A percentile compares a stretch with the other conserved stretches of the same genome.
These are phyloP conservation scores for Suhomyces xylopsoci DNA, from an alignment of 805 yeast species.

Conservation along the genomic window DNA sequence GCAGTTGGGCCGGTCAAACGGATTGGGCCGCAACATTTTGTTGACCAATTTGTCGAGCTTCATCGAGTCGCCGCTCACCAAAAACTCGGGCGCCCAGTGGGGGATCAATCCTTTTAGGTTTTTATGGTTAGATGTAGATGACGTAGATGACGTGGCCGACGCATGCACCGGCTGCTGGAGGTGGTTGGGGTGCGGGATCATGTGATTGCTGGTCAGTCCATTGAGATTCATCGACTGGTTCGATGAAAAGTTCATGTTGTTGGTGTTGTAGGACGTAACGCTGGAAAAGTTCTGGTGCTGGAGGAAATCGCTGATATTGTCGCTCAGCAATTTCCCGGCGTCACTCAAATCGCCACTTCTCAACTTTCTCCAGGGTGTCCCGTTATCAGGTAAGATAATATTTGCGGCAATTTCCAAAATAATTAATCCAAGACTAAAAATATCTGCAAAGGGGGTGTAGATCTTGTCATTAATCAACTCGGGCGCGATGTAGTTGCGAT, in stretches of 20 bases:
- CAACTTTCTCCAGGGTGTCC: conserved; percentile 92
- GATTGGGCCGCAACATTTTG: conserved; percentile 88
- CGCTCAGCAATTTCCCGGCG: conserved; percentile 76
- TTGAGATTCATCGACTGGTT: conserved; percentile 8
- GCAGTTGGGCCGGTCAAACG: conserved; percentile 78
- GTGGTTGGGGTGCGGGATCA: not conserved
- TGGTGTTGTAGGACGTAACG: conserved; percentile 21
- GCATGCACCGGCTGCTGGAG: conserved; percentile 7
- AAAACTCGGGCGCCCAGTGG: conserved; percentile 82
- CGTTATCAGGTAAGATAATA: conserved; percentile 91
- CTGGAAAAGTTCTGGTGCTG: conserved; percentile 36
- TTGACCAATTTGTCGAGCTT: conserved; percentile 76
- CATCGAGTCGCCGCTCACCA: conserved; percentile 50
- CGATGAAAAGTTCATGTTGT: conserved; percentile 5
- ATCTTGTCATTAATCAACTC: conserved; percentile 80
- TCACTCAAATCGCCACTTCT: conserved; percentile 94
- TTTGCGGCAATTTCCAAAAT: conserved; percentile 96
- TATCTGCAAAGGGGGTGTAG: conserved; percentile 90
- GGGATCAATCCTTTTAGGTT: conserved; percentile 49
- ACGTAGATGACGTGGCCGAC: not conserved
- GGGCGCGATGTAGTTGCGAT: conserved; percentile 96
- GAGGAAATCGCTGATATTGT: conserved; percentile 42
- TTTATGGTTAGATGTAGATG: not conserved
- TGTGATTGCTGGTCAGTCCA: conserved; percentile 3
- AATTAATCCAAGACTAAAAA: conserved; percentile 89